Percentiles rank a stretch among this genome's conserved stretches.
These are phyloP conservation scores for Theileria orientalis DNA, from an alignment of 169 alveolate species.

Conservation along the genomic window DNA sequence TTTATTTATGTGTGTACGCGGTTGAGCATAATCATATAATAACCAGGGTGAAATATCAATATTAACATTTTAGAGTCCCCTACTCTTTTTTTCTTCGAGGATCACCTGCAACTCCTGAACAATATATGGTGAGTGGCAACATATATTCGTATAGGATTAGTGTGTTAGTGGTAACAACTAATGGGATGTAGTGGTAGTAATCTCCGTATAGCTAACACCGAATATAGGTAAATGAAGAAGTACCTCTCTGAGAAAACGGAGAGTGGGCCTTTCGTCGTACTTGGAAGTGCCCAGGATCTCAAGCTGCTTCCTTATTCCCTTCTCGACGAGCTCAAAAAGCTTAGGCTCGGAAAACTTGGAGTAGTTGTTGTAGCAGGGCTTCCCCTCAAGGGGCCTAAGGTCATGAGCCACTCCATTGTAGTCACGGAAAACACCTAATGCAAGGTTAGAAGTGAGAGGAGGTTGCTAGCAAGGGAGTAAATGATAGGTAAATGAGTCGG, in stretches of 20 bases:
- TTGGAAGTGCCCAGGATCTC: conserved; percentile 16
- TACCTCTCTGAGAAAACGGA: conserved; percentile 38
- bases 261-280: conserved; percentile 29
- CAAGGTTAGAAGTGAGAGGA: neutral
- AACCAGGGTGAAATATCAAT: too few species aligned
- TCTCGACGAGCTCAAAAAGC: conserved; percentile 54
- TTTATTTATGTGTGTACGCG: too few species aligned
- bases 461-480: neutral
- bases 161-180: too few species aligned
- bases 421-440: conserved; percentile 83
- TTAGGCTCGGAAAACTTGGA: conserved; percentile 60
- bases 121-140: too few species aligned
- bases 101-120: neutral
- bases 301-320: conserved; percentile 71
- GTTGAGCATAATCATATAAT: too few species aligned
- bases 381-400: conserved; percentile 86
- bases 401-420: conserved; percentile 87
- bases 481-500: neutral
- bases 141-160: too few species aligned
- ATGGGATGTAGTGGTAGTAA: too few species aligned
- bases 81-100: neutral
- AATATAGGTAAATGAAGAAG: neutral
- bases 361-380: conserved; percentile 84
- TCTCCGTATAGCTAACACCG: neutral
- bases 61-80: too few species aligned